Conservation (phyloP, 2,329 filamentous ascomycete species). For the Aulographum hederae region DNA sequence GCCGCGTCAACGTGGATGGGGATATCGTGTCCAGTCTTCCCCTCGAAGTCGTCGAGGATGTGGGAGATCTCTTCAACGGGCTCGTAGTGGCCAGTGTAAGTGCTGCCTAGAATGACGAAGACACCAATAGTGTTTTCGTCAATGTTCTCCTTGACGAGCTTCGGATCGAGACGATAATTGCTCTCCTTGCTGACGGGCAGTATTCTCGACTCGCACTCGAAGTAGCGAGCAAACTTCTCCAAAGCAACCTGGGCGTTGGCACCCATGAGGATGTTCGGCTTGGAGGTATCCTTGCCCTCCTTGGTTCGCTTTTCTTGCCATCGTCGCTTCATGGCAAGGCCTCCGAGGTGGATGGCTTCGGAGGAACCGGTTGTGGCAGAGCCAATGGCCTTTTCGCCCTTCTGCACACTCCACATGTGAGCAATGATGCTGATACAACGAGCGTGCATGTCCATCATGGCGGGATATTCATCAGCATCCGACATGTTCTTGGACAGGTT, state of each 20-base stretch:
- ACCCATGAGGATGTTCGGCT: slow-evolving; percentile 60
- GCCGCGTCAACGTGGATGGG: slow-evolving; percentile 51
- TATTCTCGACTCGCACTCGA: slow-evolving; percentile 52
- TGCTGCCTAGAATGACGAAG: slow-evolving; percentile 53
- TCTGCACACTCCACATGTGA: slow-evolving; percentile 44
- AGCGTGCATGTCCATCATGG: slow-evolving; percentile 38
- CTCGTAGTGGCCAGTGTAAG: slow-evolving; percentile 61
- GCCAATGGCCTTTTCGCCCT: slow-evolving; percentile 45
- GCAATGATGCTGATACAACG: slow-evolving; percentile 53
- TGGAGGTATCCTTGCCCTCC: slow-evolving; percentile 42
- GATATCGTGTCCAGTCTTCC: slow-evolving; percentile 42
- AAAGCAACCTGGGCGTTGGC: slow-evolving; percentile 55
- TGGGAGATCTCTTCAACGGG: slow-evolving; percentile 49
- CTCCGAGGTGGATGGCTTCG: slow-evolving; percentile 53
- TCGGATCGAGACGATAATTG: slow-evolving; percentile 42
- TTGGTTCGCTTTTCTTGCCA: slow-evolving; percentile 47
- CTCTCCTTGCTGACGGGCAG: slow-evolving; percentile 43
- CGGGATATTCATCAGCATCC: slow-evolving; percentile 36
- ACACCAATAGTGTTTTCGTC: slow-evolving; percentile 66
- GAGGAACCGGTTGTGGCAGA: slow-evolving; percentile 53
- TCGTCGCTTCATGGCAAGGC: slow-evolving; percentile 55
- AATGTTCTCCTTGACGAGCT: slow-evolving; percentile 45
- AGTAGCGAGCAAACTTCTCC: slow-evolving; percentile 57
- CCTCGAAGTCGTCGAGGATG: slow-evolving; percentile 44
- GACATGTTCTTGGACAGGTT: slow-evolving; percentile 54